Percentiles rank a stretch among this genome's conserved stretches.
Evolutionary conservation across 2,329 filamentous ascomycete species (phyloP).

Genomic region (Aspergillus ustus): DNA sequence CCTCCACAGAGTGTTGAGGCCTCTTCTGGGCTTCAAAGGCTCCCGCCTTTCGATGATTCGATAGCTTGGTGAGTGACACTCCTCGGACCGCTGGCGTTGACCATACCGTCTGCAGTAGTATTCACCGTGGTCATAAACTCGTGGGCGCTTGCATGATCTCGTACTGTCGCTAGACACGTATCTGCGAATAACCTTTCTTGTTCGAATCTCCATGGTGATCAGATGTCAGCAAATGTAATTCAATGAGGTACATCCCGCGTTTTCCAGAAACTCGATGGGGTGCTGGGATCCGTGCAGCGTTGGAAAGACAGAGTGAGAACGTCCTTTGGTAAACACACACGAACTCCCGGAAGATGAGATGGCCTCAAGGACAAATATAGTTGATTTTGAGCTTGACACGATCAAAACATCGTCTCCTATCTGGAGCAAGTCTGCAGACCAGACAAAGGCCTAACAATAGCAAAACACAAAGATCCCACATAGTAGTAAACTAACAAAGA

Average conservation of each 20-base stretch:
- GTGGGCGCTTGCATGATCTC: constrained; percentile 19
- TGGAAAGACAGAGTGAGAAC: background rate
- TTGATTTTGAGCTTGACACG: background rate
- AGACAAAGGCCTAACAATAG: constrained; percentile 21
- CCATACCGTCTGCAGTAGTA: constrained; percentile 21
- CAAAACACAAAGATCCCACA: constrained; percentile 17
- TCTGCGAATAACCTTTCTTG: constrained; percentile 25
- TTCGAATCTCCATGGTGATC: constrained; percentile 26
- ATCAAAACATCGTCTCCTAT: background rate
- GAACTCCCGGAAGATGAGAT: constrained; percentile 5
- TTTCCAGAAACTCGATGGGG: constrained; percentile 7
- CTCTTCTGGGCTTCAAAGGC: constrained; percentile 3
- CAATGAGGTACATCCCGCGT: constrained; percentile 23
- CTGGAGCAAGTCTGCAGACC: constrained; percentile 5
- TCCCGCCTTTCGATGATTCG: constrained; percentile 18
- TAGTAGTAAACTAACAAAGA: constrained; percentile 18
- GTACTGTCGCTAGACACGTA: constrained; percentile 22
- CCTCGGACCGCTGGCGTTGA: constrained; percentile 2
- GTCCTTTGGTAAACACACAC: background rate
- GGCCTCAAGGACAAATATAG: constrained; percentile 19
- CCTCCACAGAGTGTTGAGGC: constrained; percentile 1
- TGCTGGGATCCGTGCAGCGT: background rate
- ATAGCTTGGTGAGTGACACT: constrained; percentile 9
- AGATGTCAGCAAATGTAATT: constrained; percentile 20
- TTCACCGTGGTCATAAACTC: constrained; percentile 22